phyloP scores from a whole-genome alignment of 108 stramenopile species.

The Cyclotella choctawhatcheeana region DNA sequence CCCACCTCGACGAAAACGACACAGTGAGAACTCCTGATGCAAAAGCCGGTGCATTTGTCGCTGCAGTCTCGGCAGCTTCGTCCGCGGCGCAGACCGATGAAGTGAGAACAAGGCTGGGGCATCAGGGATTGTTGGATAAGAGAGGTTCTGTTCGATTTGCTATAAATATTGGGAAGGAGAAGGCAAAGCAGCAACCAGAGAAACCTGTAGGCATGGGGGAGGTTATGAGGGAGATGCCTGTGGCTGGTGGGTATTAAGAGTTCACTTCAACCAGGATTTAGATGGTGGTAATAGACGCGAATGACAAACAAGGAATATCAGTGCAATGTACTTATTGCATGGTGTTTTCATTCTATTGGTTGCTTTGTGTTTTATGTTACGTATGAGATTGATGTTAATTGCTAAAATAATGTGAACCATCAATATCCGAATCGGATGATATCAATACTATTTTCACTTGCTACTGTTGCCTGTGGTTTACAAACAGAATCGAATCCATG shows the following conservation, averaged over 20 bases:
- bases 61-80: slow-evolving; percentile 41
- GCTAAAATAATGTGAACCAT: no score
- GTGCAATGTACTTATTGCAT: no score
- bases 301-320: no score
- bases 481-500: background rate
- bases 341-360: no score
- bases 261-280: no score
- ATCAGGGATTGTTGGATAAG: slow-evolving; percentile 67
- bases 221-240: slow-evolving; percentile 56
- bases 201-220: slow-evolving; percentile 52
- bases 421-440: no score
- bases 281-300: no score
- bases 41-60: slow-evolving; percentile 46
- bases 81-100: slow-evolving; percentile 41
- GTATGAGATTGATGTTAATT: no score
- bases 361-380: no score
- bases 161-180: slow-evolving; percentile 62
- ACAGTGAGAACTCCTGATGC: background rate
- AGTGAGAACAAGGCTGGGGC: slow-evolving; percentile 64
- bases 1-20: slow-evolving; percentile 32
- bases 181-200: slow-evolving; percentile 81
- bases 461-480: no score
- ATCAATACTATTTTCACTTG: no score
- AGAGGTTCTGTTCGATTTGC: slow-evolving; percentile 69
- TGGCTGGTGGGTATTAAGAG: background rate